A percentile compares a stretch with the other conserved stretches of the same genome.
These are phyloP conservation scores for Cyphellophora attinorum DNA, from an alignment of 2,329 filamentous ascomycete genomes.

Conservation along the genomic window DNA sequence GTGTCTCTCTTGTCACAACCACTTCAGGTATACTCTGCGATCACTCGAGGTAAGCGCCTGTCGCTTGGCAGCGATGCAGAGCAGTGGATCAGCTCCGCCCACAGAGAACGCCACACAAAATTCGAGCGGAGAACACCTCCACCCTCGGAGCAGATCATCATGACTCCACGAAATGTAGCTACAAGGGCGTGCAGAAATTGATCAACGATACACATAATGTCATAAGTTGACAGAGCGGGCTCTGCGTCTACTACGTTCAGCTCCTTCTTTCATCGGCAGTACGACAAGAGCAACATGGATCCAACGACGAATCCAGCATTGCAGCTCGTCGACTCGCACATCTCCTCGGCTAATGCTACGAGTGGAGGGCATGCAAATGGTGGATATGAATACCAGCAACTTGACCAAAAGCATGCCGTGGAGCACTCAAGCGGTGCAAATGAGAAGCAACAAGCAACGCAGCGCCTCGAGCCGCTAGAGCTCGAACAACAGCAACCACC, in stretches of 20 bases:
- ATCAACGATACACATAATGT: background rate
- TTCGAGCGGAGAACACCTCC: too few species aligned
- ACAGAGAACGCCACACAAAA: too few species aligned
- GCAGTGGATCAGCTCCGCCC: too few species aligned
- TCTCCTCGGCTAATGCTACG: too few species aligned
- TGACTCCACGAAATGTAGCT: too few species aligned
- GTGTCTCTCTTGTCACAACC: too few species aligned
- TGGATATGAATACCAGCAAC: background rate
- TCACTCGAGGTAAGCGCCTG: too few species aligned
- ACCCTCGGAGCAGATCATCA: too few species aligned
- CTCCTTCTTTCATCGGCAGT: background rate
- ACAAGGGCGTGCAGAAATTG: background rate
- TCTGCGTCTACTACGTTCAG: background rate
- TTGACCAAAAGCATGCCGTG: background rate
- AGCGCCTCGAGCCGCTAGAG: background rate
- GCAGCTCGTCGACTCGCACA: background rate
- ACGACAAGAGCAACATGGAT: background rate
- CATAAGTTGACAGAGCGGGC: background rate
- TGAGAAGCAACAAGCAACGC: background rate
- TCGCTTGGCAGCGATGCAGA: too few species aligned
- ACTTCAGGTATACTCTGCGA: too few species aligned
- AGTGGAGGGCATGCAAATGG: too few species aligned
- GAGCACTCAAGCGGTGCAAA: background rate
- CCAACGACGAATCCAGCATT: background rate
- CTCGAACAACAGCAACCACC: background rate